These are phyloP conservation scores for Fusarium sp. DNA, from an alignment of 2,329 filamentous ascomycete genomes.

Conservation along the genomic window DNA sequence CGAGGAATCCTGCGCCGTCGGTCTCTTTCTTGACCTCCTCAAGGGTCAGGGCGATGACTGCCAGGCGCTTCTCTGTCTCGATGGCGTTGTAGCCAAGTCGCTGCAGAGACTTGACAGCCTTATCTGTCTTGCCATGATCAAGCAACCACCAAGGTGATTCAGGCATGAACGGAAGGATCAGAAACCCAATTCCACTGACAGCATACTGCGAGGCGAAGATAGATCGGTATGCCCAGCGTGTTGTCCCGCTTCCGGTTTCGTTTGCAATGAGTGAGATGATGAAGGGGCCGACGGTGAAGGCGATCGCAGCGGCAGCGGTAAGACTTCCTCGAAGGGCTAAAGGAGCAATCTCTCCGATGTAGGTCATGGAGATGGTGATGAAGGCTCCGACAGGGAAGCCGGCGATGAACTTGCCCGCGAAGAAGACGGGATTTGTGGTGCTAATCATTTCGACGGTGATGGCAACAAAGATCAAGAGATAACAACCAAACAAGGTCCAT, in stretches of 20 bases:
- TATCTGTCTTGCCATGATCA: slow-evolving; percentile 26
- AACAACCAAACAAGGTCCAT: slow-evolving; percentile 32
- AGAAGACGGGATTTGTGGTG: slow-evolving; percentile 39
- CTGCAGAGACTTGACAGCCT: slow-evolving; percentile 19
- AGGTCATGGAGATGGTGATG: slow-evolving; percentile 37
- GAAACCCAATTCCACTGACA: slow-evolving; percentile 27
- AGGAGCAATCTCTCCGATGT: slow-evolving; percentile 40
- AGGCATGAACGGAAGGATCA: slow-evolving; percentile 36
- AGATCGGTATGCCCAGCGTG: slow-evolving; percentile 37
- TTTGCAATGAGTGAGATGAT: slow-evolving; percentile 36
- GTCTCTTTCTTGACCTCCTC: slow-evolving; percentile 36
- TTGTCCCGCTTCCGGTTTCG: slow-evolving; percentile 17
- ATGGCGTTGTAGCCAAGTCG: slow-evolving; percentile 27
- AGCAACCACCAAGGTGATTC: slow-evolving; percentile 42
- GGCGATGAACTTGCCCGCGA: slow-evolving; percentile 41
- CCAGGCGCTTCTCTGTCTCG: slow-evolving; percentile 35
- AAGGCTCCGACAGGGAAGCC: slow-evolving; percentile 36
- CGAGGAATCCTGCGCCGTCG: slow-evolving; percentile 31
- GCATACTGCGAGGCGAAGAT: slow-evolving; percentile 39
- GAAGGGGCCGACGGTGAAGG: slow-evolving; percentile 37
- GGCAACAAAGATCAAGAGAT: slow-evolving; percentile 35
- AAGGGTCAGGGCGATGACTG: slow-evolving; percentile 33
- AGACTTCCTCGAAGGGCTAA: slow-evolving; percentile 36
- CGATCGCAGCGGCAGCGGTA: slow-evolving; percentile 33
- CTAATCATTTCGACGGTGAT: slow-evolving; percentile 37